Conservation (phyloP, 2,329 filamentous ascomycete genomes). For the Akanthomyces dipterigenus region DNA sequence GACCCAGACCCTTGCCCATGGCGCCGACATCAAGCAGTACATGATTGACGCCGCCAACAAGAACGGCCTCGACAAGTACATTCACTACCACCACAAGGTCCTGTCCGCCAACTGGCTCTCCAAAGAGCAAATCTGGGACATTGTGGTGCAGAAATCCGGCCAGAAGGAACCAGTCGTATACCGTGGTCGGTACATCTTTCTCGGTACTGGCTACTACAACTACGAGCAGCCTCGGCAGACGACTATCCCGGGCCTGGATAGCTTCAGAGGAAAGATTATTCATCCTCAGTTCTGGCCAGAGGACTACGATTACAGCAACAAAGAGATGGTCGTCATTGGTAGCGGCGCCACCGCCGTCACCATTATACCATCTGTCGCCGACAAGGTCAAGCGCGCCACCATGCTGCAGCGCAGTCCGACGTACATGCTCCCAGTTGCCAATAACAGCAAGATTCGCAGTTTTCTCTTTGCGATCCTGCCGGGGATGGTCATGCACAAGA, state of each 20-base stretch:
- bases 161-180: conserved; percentile 14
- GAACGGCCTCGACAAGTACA: conserved; percentile 36
- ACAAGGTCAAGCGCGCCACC: conserved; percentile 60
- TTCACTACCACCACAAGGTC: neutral
- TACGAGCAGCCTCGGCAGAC: conserved; percentile 56
- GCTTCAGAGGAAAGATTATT: conserved; percentile 56
- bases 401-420: conserved; percentile 76
- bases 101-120: neutral
- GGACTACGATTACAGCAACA: conserved; percentile 56
- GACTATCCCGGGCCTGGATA: conserved; percentile 58
- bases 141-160: neutral
- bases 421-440: conserved; percentile 55
- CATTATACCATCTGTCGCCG: conserved; percentile 61
- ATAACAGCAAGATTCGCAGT: conserved; percentile 29
- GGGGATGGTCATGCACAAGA: conserved; percentile 34
- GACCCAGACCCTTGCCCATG: conserved; percentile 42
- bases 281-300: conserved; percentile 75
- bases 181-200: conserved; percentile 49
- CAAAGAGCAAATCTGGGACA: neutral
- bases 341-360: conserved; percentile 79
- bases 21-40: conserved; percentile 41
- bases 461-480: conserved; percentile 40
- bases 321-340: conserved; percentile 66
- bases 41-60: conserved; percentile 38
- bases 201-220: conserved; percentile 64